phyloP scores from a whole-genome alignment of 1,139 yeast species.

The Protomyces arabidopsidicola region DNA sequence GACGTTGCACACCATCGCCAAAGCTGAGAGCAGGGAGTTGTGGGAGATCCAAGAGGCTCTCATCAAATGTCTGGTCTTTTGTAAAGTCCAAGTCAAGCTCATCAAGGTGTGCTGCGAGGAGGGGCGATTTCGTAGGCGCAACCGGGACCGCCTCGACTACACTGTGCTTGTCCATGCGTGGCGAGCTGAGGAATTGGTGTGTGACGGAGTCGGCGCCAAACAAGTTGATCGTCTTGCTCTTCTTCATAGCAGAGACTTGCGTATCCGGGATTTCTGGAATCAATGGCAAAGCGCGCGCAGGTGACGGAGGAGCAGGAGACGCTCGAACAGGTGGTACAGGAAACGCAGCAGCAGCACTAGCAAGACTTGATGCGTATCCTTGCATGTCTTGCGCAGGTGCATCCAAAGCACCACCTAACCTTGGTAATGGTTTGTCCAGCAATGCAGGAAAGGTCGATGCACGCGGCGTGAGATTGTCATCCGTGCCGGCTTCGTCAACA shows the following conservation, averaged over 20 bases:
- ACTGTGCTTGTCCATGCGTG: not conserved
- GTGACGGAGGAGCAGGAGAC: not conserved
- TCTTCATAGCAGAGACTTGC: slow-evolving; percentile 1
- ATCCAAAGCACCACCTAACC: not conserved
- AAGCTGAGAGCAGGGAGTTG: slow-evolving; percentile 19
- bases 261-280: not conserved
- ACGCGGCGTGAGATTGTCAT: slow-evolving; percentile 6
- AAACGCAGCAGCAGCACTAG: not conserved
- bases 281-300: not conserved
- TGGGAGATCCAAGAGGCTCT: slow-evolving; percentile 9
- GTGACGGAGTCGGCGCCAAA: slow-evolving; percentile 19
- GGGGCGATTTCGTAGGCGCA: not conserved
- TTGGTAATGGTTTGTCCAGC: slow-evolving; percentile 4
- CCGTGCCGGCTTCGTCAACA: not conserved
- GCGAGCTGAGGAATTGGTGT: slow-evolving; percentile 12
- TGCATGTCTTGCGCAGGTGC: not conserved
- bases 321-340: slow-evolving; percentile 12
- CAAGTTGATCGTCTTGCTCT: slow-evolving; percentile 10
- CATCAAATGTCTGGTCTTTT: slow-evolving; percentile 13
- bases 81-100: slow-evolving; percentile 15
- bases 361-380: not conserved
- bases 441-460: not conserved
- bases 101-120: not conserved
- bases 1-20: slow-evolving; percentile 19
- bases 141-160: not conserved